Evolutionary conservation across 192 early-diverging fungal species (phyloP), one percentile per base, ranked within the genome.

Genomic region (Dissophora ornata): DNA sequence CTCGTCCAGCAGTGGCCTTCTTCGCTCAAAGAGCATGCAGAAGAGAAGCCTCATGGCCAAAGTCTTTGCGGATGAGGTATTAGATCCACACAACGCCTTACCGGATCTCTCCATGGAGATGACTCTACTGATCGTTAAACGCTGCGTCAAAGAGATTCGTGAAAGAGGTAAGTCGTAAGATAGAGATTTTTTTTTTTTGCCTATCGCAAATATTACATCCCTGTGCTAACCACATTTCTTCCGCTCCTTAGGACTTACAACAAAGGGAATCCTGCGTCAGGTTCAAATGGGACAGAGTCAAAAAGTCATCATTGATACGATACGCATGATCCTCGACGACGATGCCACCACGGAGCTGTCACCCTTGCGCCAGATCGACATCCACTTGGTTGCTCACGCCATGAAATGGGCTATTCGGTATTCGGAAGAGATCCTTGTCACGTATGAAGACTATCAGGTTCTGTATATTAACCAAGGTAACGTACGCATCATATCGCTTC

Each of bases 401-500:
- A 77, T 77, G 73, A 77, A 77, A 42, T 67, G 48, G 44, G 73
- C 73, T 25, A 67, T 77, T 21, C 63, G 73, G 15, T 62, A 77
- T 45, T 67, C 73, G 1, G 73, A 77, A 24, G 44, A 77, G 21
- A 77, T 59, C 16, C 58, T 77, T 41, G 73, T 77, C 40, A 67
- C 73, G 21, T 77, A 77, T 42, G 73, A 62, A 13, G 73, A 77
- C 47, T 77, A 77, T 36, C 51, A 62, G 28, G 25, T 38, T 12
- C 53, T 77, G 18, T 77, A 67, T 41, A 36, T 77, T 25, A 34
- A 77, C 22, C 64, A 77, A 77, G 73, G 73, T 77, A 61, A 22
- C 1, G 2, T 57, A 38, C 36, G 36, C 36, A 12, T n/a, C n/a
- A n/a, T n/a, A n/a, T n/a, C n/a, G n/a, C n/a, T n/a, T n/a, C n/a